A percentile compares a stretch with the other conserved stretches of the same genome.
Conservation (phyloP, 768 basidiomycete genomes). For the Cyathus striatus region DNA sequence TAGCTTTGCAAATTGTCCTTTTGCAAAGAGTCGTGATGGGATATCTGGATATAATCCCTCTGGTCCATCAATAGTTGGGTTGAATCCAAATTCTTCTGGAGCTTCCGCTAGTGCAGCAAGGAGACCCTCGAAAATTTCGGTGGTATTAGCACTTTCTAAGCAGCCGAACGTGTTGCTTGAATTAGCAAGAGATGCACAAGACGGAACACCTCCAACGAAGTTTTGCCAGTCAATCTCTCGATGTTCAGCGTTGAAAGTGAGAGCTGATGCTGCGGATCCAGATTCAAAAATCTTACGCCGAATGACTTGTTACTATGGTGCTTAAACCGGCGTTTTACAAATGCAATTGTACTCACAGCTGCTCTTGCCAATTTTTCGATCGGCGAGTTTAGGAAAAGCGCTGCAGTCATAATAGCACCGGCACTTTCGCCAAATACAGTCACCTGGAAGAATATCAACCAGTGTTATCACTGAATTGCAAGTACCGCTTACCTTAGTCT, state of each 20-base stretch:
- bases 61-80: conserved; percentile 34
- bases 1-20: conserved; percentile 28
- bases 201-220: conserved; percentile 21
- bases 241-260: conserved; percentile 20
- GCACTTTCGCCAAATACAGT: conserved; percentile 46
- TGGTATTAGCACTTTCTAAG: conserved; percentile 19
- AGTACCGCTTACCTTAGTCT: conserved; percentile 21
- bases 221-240: conserved; percentile 21
- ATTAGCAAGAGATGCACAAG: conserved; percentile 15
- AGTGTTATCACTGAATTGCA: background rate
- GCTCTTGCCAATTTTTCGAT: conserved; percentile 20
- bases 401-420: conserved; percentile 36
- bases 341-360: conserved; percentile 16
- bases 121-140: conserved; percentile 21
- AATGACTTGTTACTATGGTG: background rate
- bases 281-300: conserved; percentile 48
- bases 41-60: conserved; percentile 32
- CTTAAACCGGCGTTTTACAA: background rate
- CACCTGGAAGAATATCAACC: conserved; percentile 18
- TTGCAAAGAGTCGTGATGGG: conserved; percentile 24
- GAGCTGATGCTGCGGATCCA: conserved; percentile 26
- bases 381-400: conserved; percentile 26
- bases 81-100: conserved; percentile 24
- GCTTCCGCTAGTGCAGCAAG: conserved; percentile 14
- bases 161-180: conserved; percentile 26